phyloP scores from a whole-genome alignment of 2,329 filamentous ascomycete genomes.

The Drechslera avenae region DNA sequence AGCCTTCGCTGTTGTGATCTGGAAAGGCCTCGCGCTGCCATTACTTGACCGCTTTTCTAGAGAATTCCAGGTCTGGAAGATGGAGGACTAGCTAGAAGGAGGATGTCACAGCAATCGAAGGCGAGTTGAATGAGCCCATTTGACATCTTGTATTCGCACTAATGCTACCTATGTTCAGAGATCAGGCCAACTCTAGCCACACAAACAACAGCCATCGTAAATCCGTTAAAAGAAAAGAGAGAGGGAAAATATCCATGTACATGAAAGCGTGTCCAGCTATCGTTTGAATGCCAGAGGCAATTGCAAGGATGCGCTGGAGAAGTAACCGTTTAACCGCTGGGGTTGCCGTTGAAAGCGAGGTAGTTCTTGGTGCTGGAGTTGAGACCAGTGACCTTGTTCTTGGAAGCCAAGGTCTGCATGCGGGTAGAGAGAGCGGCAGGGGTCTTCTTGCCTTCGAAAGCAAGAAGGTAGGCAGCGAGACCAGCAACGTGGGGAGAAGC shows the following conservation, averaged over 20 bases:
- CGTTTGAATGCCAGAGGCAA: neutral
- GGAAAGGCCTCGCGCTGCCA: no score
- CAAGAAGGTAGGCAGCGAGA: constrained; percentile 72
- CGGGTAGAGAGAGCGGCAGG: constrained; percentile 57
- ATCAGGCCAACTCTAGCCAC: neutral
- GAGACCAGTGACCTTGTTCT: constrained; percentile 51
- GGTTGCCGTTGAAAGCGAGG: constrained; percentile 62
- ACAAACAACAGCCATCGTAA: constrained; percentile 6
- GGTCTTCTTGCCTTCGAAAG: constrained; percentile 52
- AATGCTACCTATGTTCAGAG: constrained; percentile 1
- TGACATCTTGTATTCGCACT: constrained; percentile 3
- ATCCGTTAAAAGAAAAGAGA: constrained; percentile 8
- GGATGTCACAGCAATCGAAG: neutral
- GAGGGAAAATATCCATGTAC: constrained; percentile 5
- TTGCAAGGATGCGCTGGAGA: neutral
- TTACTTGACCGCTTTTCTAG: no score
- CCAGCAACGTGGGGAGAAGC: constrained; percentile 72
- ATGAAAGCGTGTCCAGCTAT: neutral
- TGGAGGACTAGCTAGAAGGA: no score
- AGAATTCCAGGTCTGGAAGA: no score
- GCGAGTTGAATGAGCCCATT: neutral
- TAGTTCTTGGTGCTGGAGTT: constrained; percentile 57
- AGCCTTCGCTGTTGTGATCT: no score
- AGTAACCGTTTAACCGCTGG: constrained; percentile 20
- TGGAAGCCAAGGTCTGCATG: constrained; percentile 53